phyloP scores from a whole-genome alignment of 768 basidiomycete genomes.

The Naganishia vishniacii region DNA sequence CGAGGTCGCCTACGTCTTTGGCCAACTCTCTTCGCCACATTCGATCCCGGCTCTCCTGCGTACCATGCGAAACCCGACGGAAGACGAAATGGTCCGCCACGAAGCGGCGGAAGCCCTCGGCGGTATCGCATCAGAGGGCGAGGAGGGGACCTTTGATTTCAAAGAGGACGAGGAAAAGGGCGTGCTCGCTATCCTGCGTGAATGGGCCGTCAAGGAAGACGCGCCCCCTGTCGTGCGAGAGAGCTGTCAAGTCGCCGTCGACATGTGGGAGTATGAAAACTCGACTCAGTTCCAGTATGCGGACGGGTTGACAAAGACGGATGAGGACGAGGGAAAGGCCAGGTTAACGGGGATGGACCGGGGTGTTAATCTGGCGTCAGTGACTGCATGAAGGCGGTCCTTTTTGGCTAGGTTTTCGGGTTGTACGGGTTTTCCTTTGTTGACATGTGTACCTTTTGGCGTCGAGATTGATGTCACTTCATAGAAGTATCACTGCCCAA shows the following conservation, averaged over 20 bases:
- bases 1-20: conserved; percentile 97
- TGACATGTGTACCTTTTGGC: background rate
- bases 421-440: background rate
- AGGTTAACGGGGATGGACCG: conserved; percentile 29
- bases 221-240: conserved; percentile 85
- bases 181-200: conserved; percentile 75
- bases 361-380: conserved; percentile 15
- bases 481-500: background rate
- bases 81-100: conserved; percentile 95
- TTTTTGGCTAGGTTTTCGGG: background rate
- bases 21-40: conserved; percentile 82
- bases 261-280: conserved; percentile 67
- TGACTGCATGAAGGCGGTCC: background rate
- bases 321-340: background rate
- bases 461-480: background rate
- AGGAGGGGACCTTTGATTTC: conserved; percentile 31
- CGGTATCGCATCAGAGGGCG: conserved; percentile 65
- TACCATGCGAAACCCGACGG: conserved; percentile 65
- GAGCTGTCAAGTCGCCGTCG: conserved; percentile 91
- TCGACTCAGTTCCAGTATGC: conserved; percentile 32
- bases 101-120: conserved; percentile 98
- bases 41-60: conserved; percentile 77
- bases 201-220: conserved; percentile 73
- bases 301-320: conserved; percentile 16
- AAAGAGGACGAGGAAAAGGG: conserved; percentile 54